phyloP scores from a whole-genome alignment of 345 rosid genomes.

The Cochlearia excelsa region DNA sequence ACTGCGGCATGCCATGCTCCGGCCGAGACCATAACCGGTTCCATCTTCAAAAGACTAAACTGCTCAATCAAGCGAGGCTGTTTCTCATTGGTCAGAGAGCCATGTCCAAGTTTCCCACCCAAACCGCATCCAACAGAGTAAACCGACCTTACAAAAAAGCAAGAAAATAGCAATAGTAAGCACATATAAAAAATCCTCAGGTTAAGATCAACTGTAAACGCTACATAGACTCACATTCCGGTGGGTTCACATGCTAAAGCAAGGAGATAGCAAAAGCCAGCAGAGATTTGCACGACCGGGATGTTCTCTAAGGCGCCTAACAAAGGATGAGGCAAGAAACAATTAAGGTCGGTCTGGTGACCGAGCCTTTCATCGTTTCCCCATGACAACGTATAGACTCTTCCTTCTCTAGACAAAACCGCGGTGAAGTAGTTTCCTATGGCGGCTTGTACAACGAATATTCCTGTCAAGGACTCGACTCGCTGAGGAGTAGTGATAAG shows the following conservation, averaged over 20 bases:
- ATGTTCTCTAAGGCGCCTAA: conserved; percentile 84
- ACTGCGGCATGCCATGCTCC: conserved; percentile 99
- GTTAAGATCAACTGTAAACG: neutral
- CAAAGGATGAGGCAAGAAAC: conserved; percentile 74
- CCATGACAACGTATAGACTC: conserved; percentile 93
- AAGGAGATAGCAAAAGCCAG: conserved; percentile 95
- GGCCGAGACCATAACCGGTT: conserved; percentile 86
- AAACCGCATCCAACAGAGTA: conserved; percentile 98
- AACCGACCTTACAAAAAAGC: conserved; percentile 56
- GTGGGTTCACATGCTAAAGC: conserved; percentile 84
- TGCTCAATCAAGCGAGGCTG: conserved; percentile 84
- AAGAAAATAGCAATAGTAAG: conserved; percentile 14
- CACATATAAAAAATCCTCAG: neutral
- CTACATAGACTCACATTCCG: conserved; percentile 75
- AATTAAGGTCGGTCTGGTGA: conserved; percentile 72
- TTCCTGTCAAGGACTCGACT: conserved; percentile 73
- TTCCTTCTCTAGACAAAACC: conserved; percentile 87
- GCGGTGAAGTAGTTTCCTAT: conserved; percentile 93
- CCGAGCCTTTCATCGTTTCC: conserved; percentile 76
- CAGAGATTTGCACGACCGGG: conserved; percentile 85
- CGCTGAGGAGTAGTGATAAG: conserved; percentile 64
- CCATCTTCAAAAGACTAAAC: conserved; percentile 63
- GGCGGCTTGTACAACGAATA: conserved; percentile 88
- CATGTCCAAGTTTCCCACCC: conserved; percentile 98
- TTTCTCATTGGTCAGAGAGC: conserved; percentile 69